Conservation (phyloP, 352 stramenopile species). For the Aphanomyces astaci region DNA sequence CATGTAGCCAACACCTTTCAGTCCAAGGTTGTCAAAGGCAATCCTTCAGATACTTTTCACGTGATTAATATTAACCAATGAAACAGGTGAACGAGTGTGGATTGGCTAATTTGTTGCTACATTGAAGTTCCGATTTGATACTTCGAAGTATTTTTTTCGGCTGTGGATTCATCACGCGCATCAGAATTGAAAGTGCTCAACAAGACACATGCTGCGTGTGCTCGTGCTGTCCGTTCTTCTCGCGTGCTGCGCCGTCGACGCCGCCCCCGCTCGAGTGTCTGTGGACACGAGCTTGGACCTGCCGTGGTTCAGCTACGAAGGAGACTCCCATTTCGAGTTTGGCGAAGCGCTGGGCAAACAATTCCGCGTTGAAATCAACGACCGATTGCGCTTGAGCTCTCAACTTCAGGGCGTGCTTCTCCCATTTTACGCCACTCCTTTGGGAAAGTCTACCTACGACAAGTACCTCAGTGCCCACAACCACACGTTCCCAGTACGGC, state of each 20-base stretch:
- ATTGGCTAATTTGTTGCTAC: neutral
- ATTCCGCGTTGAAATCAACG: conserved; percentile 45
- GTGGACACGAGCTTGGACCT: conserved; percentile 25
- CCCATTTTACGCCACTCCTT: conserved; percentile 38
- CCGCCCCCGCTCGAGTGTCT: neutral
- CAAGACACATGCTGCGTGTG: neutral
- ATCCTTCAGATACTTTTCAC: no score
- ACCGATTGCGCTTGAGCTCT: conserved; percentile 33
- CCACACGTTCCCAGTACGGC: conserved; percentile 43
- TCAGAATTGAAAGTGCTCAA: neutral
- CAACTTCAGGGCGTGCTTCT: conserved; percentile 56
- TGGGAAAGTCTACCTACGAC: conserved; percentile 34
- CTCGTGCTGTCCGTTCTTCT: neutral
- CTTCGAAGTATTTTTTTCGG: no score
- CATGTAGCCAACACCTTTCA: neutral
- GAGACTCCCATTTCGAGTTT: conserved; percentile 60
- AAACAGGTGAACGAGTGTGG: neutral
- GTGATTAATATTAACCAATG: neutral
- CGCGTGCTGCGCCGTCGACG: neutral
- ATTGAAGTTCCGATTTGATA: neutral
- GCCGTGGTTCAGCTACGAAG: conserved; percentile 43
- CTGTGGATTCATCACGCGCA: neutral
- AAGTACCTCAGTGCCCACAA: conserved; percentile 43
- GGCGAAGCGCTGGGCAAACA: conserved; percentile 38
- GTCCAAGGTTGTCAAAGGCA: neutral